phyloP scores from a whole-genome alignment of 768 basidiomycete species.

The Dioszegia hungarica region DNA sequence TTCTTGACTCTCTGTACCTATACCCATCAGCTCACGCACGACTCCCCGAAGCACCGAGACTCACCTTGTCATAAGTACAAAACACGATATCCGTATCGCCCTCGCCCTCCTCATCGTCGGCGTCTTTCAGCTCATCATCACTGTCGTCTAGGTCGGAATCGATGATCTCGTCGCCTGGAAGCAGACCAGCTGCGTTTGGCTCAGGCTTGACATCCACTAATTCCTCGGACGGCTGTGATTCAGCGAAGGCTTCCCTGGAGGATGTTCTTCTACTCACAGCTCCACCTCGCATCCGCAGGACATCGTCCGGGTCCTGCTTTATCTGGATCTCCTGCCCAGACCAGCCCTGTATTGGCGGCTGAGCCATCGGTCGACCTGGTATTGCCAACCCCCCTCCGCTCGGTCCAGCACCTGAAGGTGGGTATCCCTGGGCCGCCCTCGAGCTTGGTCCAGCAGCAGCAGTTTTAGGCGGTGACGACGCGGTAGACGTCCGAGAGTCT shows the following conservation, averaged over 20 bases:
- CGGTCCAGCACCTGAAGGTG: no score
- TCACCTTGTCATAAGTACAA: slow-evolving; percentile 96
- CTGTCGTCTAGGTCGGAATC: slow-evolving; percentile 96
- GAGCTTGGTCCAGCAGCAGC: background rate
- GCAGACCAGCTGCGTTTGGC: slow-evolving; percentile 48
- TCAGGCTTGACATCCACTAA: slow-evolving; percentile 17
- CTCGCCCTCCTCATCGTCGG: slow-evolving; percentile 58
- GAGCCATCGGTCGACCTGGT: slow-evolving; percentile 3
- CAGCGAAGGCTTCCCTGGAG: background rate
- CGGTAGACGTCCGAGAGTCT: background rate
- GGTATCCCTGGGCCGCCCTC: background rate
- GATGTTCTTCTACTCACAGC: slow-evolving; percentile 13
- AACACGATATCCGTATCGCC: slow-evolving; percentile 87
- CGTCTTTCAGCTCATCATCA: slow-evolving; percentile 70
- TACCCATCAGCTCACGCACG: background rate
- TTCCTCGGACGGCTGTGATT: background rate
- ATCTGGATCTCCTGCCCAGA: slow-evolving; percentile 10
- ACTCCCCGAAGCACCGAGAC: slow-evolving; percentile 12
- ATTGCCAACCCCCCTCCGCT: slow-evolving; percentile 8
- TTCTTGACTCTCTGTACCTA: slow-evolving; percentile 99
- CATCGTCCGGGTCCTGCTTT: slow-evolving; percentile 36
- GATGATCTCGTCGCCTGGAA: slow-evolving; percentile 66
- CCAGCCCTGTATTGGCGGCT: slow-evolving; percentile 6
- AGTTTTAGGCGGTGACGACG: background rate
- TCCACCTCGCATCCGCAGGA: slow-evolving; percentile 33